Conservation (phyloP, 2,329 filamentous ascomycete genomes). For the Lecanicillium sp. region DNA sequence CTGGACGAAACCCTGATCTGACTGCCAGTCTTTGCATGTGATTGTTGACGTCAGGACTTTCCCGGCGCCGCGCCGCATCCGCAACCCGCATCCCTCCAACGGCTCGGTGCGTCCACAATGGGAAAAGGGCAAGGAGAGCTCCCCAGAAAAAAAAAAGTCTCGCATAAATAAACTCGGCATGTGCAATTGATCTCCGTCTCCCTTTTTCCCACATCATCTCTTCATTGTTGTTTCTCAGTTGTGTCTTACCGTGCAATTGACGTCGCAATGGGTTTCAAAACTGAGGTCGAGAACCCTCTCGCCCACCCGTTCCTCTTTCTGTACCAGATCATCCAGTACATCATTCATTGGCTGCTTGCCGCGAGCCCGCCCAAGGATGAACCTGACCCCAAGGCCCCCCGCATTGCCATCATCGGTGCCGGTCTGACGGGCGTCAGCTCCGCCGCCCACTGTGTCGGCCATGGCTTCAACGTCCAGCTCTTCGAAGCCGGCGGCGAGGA, state of each 20-base stretch:
- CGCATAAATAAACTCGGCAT: too few species aligned
- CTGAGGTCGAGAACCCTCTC: conserved; percentile 33
- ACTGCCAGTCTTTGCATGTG: conserved; percentile 12
- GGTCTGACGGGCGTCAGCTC: conserved; percentile 71
- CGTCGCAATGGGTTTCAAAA: conserved; percentile 31
- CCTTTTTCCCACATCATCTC: neutral
- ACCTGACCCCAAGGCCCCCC: conserved; percentile 52
- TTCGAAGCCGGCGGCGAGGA: conserved; percentile 67
- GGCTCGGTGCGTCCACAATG: neutral
- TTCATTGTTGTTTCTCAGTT: neutral
- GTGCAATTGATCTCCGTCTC: too few species aligned
- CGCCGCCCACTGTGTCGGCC: conserved; percentile 75
- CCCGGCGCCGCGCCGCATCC: neutral
- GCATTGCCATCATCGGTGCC: conserved; percentile 63
- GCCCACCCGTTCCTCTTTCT: conserved; percentile 54
- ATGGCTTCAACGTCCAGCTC: conserved; percentile 75
- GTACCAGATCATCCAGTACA: conserved; percentile 60
- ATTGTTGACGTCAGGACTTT: conserved; percentile 23
- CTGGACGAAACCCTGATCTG: too few species aligned
- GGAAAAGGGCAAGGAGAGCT: too few species aligned
- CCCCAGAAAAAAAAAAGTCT: too few species aligned
- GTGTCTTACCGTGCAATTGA: neutral
- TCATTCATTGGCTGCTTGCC: conserved; percentile 59
- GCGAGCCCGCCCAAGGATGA: conserved; percentile 60
- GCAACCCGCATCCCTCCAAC: neutral